A percentile compares a stretch with the other conserved stretches of the same genome.
Conservation (phyloP, 768 basidiomycete genomes). For the Phaeotremella fagi region DNA sequence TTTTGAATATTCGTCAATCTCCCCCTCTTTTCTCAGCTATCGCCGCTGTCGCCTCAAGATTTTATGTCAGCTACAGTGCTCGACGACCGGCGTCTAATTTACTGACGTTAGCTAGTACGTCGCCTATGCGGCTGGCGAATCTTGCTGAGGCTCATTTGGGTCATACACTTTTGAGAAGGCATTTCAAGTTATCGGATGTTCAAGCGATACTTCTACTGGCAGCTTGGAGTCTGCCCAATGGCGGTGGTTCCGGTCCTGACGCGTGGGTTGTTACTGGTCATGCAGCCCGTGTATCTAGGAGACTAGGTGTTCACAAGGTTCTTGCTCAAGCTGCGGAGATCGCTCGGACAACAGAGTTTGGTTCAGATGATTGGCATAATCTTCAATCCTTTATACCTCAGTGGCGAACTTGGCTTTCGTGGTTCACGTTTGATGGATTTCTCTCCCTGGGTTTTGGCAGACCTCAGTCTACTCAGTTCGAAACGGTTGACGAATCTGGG, state of each 20-base stretch:
- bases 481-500: constrained; percentile 1
- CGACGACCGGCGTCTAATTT: not conserved
- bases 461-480: constrained; percentile 9
- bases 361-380: too few species aligned
- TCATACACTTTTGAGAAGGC: constrained; percentile 26
- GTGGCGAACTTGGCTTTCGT: not conserved
- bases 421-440: constrained; percentile 20
- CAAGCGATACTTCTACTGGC: constrained; percentile 32
- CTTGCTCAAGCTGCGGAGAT: not conserved
- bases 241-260: constrained; percentile 36
- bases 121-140: constrained; percentile 14
- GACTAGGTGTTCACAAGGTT: constrained; percentile 26
- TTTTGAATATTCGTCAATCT: too few species aligned
- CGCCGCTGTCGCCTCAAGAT: constrained; percentile 20
- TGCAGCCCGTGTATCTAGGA: constrained; percentile 19
- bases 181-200: constrained; percentile 34
- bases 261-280: constrained; percentile 38
- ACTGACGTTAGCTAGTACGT: not conserved
- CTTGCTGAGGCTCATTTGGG: constrained; percentile 34
- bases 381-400: not conserved
- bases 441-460: constrained; percentile 24
- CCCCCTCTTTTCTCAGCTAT: constrained; percentile 19
- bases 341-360: constrained; percentile 3
- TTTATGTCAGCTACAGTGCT: constrained; percentile 10
- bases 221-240: constrained; percentile 31